Base-by-base conservation (phyloP, 2,329 filamentous ascomycete genomes). In the Dactylonectria estremocensis region DNA sequence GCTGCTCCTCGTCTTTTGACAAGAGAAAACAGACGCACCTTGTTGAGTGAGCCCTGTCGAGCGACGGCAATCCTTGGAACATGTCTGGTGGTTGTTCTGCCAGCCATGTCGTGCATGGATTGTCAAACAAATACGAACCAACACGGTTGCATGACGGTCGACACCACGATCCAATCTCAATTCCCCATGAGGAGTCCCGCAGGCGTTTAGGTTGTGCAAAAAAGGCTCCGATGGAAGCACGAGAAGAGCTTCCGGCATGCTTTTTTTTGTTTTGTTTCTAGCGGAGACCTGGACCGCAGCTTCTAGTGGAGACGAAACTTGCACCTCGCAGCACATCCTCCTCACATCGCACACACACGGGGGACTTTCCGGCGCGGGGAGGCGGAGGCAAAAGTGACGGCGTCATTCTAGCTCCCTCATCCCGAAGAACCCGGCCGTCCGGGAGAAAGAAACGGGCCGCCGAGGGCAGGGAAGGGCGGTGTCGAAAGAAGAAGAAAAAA, bases 371-470 rank as follows among this genome's bases (percentile, higher is more conserved):
- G 24, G 24, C 24, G 24, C n/a, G n/a, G n/a, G 24, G 7, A 28
- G 20, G 11, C 18, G 46, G 20, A 5, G 20, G 45, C 43, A 20
- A 18, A 18, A 16, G 20, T 20, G 50, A 37, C 49, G 20, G 45
- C 33, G n/a, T 3, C 28, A 33, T 28, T 16, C 11, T 49, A 13
- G 13, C 14, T 28, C 9, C 48, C 3, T 50, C 2, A 28, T 13
- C 48, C 31, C 13, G 31, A 20, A 7, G 50, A 28, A 24, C 57
- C 61, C 43, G 53, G 35, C 59, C 28, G 46, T 46, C 64, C 58
- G 64, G 58, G 61, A 37, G 18, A 61, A 28, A 40, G 37, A 61
- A 61, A 58, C 53, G 64, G 64, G 52, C 64, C 58, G 53, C 48
- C 28, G 50, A 35, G n/a, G 50, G 50, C n/a, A 53, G 50, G 24